Base-by-base conservation (phyloP, 306 rosid species). In the Coriaria nepalensis region DNA sequence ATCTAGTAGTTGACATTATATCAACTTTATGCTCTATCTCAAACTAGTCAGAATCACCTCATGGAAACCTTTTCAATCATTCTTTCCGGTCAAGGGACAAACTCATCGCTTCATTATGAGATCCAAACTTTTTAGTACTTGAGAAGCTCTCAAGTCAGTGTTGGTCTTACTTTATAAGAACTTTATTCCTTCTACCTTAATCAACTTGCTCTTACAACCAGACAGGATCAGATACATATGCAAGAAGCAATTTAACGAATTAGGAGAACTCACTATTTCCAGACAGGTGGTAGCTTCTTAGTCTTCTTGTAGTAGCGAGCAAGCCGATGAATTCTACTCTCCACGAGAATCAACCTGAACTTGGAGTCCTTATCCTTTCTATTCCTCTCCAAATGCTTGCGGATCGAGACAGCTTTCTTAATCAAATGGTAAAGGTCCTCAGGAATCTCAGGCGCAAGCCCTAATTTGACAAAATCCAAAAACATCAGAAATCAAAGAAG, bases 401-500 rank as follows among this genome's bases (percentile, higher is more conserved):
- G 61, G 2, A 82, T 73, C 0, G 83, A 78, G 34, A 78, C 78
- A 0, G 93, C 93, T 57, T 83, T 83, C 86, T 83, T 83, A 51
- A 84, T 84, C 66, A 84, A 74, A 62, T 80, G 92, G 71, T 84
- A 84, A 53, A 83, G 68, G 63, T 83, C 94, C 90, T 83, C 94
- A 0, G 94, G 94, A 45, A 83, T 79, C 45, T 79, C 94, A 36
- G 94, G 94, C 2, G 83, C 94, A 62, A 83, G 86, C 7, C 80
- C 86, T 81, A 5, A 9, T 39, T 10, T 12, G 15, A 0, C 29
- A 11, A 37, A 53, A 32, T 5, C 20, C 32, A 46, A 41, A 41
- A 40, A 40, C n/a, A n/a, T 13, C 6, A 12, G 29, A 7, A 33
- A 33, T n/a, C 33, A 40, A 40, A 42, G 33, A 15, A 20, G 0